Conservation (phyloP, 1,284 basidiomycete genomes). For the Ganoderma leucocontextum region DNA sequence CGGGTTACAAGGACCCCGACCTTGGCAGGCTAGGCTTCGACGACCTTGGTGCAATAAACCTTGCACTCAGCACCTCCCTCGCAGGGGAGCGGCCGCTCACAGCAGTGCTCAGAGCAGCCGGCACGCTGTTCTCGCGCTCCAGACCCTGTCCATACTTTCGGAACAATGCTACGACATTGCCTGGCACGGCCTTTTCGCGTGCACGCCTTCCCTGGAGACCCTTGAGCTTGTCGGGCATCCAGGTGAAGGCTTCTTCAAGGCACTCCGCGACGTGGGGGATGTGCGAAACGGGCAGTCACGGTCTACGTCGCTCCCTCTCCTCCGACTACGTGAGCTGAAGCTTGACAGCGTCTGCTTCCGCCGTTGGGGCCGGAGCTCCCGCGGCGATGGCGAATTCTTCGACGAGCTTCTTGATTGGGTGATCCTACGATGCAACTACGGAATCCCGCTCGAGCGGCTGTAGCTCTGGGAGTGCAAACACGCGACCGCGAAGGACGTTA, state of each 20-base stretch:
- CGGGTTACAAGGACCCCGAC: background rate
- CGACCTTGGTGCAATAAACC: background rate
- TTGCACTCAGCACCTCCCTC: background rate
- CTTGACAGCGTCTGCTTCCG: background rate
- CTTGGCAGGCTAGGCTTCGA: background rate
- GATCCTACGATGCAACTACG: background rate
- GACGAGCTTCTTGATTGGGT: background rate
- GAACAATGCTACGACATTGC: background rate
- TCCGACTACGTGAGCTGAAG: background rate
- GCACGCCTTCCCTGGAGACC: background rate
- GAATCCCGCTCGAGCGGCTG: background rate
- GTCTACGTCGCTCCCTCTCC: background rate
- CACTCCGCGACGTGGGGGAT: background rate
- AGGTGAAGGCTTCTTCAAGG: background rate
- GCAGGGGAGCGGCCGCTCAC: too few relatives aligned
- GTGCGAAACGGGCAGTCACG: background rate
- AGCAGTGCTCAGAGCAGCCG: background rate
- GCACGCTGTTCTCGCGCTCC: background rate
- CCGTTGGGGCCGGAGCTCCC: background rate
- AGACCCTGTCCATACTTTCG: background rate
- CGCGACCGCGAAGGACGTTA: background rate
- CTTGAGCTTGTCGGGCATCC: background rate
- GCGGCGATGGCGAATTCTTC: background rate
- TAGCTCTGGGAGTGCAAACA: background rate
- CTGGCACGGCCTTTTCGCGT: background rate